phyloP scores from a whole-genome alignment of 2,329 filamentous ascomycete genomes.

The Beauveria medogensis region DNA sequence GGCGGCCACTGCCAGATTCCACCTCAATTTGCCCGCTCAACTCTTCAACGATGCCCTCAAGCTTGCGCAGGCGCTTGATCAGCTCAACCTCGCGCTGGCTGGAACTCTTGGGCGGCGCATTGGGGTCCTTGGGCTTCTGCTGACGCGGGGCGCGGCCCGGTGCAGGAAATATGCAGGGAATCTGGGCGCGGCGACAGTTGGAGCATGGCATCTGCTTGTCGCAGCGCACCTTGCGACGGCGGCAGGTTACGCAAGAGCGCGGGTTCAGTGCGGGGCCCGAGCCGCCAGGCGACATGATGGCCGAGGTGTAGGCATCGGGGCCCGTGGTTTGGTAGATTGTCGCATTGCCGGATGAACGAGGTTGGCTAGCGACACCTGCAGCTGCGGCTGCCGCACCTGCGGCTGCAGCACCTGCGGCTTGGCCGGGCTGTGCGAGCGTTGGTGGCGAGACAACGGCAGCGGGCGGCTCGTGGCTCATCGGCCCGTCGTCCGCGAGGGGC shows the following conservation, averaged over 20 bases:
- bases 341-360: slow-evolving; percentile 24
- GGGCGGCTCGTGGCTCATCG: slow-evolving; percentile 2
- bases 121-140: slow-evolving; percentile 55
- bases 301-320: slow-evolving; percentile 28
- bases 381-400: neutral
- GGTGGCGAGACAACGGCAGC: neutral
- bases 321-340: slow-evolving; percentile 34
- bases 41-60: slow-evolving; percentile 70
- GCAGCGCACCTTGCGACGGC: slow-evolving; percentile 62
- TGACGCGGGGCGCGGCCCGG: slow-evolving; percentile 65
- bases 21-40: slow-evolving; percentile 56
- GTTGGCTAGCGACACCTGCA: slow-evolving; percentile 10
- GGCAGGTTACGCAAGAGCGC: slow-evolving; percentile 42
- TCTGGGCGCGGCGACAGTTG: slow-evolving; percentile 63
- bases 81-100: slow-evolving; percentile 60
- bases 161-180: slow-evolving; percentile 66
- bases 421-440: neutral
- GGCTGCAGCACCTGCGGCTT: neutral
- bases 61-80: slow-evolving; percentile 60
- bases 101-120: slow-evolving; percentile 50
- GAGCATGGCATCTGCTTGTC: slow-evolving; percentile 71
- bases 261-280: slow-evolving; percentile 34
- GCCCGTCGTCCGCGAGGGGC: neutral
- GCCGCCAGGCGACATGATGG: slow-evolving; percentile 26
- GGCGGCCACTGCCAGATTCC: slow-evolving; percentile 29